Base-by-base conservation (phyloP, 2,329 filamentous ascomycete genomes). In the Periconia macrospinosa region DNA sequence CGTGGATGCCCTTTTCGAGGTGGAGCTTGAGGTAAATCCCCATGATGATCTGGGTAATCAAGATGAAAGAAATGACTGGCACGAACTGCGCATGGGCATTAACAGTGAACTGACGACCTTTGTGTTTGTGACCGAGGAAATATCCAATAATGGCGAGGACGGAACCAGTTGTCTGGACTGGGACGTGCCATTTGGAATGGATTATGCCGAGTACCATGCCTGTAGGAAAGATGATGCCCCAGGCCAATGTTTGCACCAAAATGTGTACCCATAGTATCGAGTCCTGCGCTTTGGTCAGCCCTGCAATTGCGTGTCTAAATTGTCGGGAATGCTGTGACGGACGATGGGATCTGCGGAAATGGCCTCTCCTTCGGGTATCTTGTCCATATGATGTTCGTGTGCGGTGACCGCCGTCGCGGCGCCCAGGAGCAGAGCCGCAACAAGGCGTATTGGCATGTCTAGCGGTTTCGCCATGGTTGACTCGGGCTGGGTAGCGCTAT, bases 141-240 rank as follows among this genome's bases (percentile, higher is more conserved):
- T 94, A 97, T 61, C 91, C 93, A 51, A 92, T 72, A 19, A 96
- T 81, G 2, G 91, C 90, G 59, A 97, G 81, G 23, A 85, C 75
- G 20, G 90, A 88, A 59, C 88, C 91, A 50, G 89, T 68, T 27
- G 88, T 82, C 74, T 99, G 94, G 3, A 91, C 79, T 7, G 94
- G 93, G 48, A 97, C 93, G 77, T 99, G 94, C 91, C 91, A 97
- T 75, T 90, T 86, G 56, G 88, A 96, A 57, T 91, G 91, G 60
- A 89, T 86, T 54, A 99, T 92, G 54, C 93, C 93, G 17, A 97
- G 80, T 41, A 97, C 92, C 93, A 99, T 97, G 65, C 94, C 94
- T 15, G 91, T 82, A 11, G 94, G 94, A 68, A 96, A 97, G 54
- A 97, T 84, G 63, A 99, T 81, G 57, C 94, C 94, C 80, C 95